These are phyloP conservation scores for Passiflora organensis DNA, from an alignment of 345 rosid genomes.

Conservation along the genomic window DNA sequence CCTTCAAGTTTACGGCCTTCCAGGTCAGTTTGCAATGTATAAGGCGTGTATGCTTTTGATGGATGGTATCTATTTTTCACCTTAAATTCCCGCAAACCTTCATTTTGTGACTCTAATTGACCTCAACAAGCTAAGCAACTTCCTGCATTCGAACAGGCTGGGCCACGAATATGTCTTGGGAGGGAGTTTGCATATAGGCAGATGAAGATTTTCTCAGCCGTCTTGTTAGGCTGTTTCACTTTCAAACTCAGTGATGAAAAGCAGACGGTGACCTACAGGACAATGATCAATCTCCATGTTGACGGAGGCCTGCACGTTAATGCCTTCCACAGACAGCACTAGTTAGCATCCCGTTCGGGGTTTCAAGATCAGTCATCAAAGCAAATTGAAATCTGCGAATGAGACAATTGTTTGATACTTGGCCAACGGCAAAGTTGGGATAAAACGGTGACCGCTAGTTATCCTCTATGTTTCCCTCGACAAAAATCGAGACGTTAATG, in stretches of 20 bases:
- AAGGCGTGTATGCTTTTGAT: too few species aligned
- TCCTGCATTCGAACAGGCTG: slow-evolving; percentile 40
- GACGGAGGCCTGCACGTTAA: slow-evolving; percentile 56
- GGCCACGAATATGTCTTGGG: slow-evolving; percentile 55
- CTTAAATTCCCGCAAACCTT: not conserved
- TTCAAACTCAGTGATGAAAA: slow-evolving; percentile 44
- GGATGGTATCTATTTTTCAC: not conserved
- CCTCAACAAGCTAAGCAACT: not conserved
- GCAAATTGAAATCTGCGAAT: too few species aligned
- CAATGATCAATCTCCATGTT: slow-evolving; percentile 55
- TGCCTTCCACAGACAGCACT: slow-evolving; percentile 20
- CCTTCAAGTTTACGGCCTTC: slow-evolving; percentile 58
- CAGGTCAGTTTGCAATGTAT: slow-evolving; percentile 28
- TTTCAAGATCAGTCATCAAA: too few species aligned
- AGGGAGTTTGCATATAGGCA: slow-evolving; percentile 57
- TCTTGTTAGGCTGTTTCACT: slow-evolving; percentile 29
- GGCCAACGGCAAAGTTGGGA: too few species aligned
- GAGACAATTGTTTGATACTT: too few species aligned
- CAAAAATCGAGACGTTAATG: too few species aligned
- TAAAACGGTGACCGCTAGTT: too few species aligned
- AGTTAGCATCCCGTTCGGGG: too few species aligned
- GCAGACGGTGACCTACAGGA: slow-evolving; percentile 39
- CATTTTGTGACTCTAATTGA: not conserved
- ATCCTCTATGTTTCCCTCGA: too few species aligned
- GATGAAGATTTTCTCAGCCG: slow-evolving; percentile 55